Evolutionary conservation across 345 rosid species (phyloP), one percentile per base, ranked within the genome.

Genomic region (Bretschneidera sinensis): DNA sequence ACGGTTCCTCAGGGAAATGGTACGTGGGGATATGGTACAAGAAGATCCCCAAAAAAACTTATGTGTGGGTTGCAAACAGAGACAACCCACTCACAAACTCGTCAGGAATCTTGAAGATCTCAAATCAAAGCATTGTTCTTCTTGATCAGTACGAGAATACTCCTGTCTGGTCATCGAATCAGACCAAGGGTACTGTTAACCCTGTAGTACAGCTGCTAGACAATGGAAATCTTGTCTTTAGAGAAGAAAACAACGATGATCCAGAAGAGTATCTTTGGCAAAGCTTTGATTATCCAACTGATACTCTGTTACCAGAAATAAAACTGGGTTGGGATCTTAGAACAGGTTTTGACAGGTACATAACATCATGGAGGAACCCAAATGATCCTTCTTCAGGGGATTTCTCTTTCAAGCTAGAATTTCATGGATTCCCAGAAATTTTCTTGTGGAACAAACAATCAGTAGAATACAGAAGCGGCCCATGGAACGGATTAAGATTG

Each of bases 41-140:
- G 72, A 65, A 66, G 39, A 69, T 89, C 60, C 59, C 79, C 1
- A 17, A 17, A 5, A 75, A 58, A 74, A 81, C 95, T 1, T 81
- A 79, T 17, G 96, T 83, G 0, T 92, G 97, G 97, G 89, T 92
- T 17, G 97, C 98, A 6, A 89, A 92, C 74, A 79, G 98, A 63
- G 92, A 85, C 73, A 16, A 17, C 31, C 96, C 97, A 21, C 74
- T 92, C 55, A 5, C 78, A 4, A 61, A 69, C 54, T 77, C 94
- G 35, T 24, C 83, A 0, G 86, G 81, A n/a, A 57, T 39, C 7
- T 62, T 92, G 67, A 74, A 61, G 68, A 66, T 87, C 62, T 73
- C 53, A 51, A 68, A 73, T 54, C 68, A 59, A 17, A 79, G 66
- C 60, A 64, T 84, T 47, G 75, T 63, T 48, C 55, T 92, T 59